phyloP scores from a whole-genome alignment of 495 filamentous ascomycete species.

The Aspergillus funiculosus region DNA sequence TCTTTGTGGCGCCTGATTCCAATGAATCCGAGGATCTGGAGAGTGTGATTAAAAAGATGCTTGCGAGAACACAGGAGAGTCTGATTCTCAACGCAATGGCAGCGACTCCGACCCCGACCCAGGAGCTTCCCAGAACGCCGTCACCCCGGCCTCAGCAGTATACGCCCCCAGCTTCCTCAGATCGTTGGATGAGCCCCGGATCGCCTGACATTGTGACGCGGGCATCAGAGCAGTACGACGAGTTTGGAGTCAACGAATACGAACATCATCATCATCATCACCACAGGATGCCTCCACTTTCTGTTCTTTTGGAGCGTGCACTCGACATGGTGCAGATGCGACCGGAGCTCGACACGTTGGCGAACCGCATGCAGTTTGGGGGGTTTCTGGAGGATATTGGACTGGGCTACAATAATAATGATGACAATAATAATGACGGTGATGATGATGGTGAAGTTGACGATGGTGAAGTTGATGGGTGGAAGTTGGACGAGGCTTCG shows the following conservation, averaged over 20 bases:
- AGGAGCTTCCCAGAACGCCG: constrained; percentile 3
- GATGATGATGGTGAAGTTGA: too few relatives aligned
- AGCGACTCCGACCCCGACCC: too few relatives aligned
- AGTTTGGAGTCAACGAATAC: constrained; percentile 11
- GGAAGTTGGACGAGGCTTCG: constrained; percentile 1
- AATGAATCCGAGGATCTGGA: constrained; percentile 5
- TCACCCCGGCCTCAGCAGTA: background rate
- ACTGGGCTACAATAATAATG: constrained; percentile 2
- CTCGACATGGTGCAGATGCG: constrained; percentile 12
- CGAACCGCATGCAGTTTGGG: constrained; percentile 16
- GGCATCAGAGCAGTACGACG: constrained; percentile 1
- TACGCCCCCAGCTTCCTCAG: background rate
- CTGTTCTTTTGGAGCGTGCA: constrained; percentile 12
- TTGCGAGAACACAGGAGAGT: constrained; percentile 6
- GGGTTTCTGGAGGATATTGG: constrained; percentile 14
- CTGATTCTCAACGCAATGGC: background rate
- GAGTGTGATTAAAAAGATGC: constrained; percentile 5
- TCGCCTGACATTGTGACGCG: constrained; percentile 13
- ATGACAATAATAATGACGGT: too few relatives aligned
- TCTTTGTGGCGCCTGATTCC: constrained; percentile 16
- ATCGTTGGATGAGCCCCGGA: background rate
- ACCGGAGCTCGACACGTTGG: constrained; percentile 18
- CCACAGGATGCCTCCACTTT: constrained; percentile 15
- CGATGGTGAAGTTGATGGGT: constrained; percentile 9
- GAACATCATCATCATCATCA: too few relatives aligned